Base-by-base conservation (phyloP, 257 asterid genomes). In the Salvia hispanica region DNA sequence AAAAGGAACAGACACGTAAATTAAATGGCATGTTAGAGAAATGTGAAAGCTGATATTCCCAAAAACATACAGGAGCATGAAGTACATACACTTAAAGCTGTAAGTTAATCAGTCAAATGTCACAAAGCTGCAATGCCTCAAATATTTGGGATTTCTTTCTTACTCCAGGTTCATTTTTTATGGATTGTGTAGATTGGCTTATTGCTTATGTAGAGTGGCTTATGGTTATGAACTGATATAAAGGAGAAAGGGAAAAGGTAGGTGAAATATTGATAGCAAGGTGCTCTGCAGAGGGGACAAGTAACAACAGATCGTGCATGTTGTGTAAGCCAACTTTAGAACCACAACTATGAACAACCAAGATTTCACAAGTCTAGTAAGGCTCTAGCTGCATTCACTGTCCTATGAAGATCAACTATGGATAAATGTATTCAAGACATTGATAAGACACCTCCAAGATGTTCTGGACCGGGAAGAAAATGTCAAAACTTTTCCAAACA, bases 51-150 rank as follows among this genome's bases (percentile, higher is more conserved):
- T 9, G 43, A 39, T 21, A 28, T 64, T 14, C 13, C 66, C 62
- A 70, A 28, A 46, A 43, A 12, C 44, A 71, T 39, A 45, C 43
- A 18, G 54, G 33, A 57, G 62, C 25, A 34, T 34, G 4, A 69
- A 48, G 45, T 37, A 59, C 10, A 36, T 40, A 10, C 57, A 61
- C 14, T 18, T 54, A 21, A 47, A 34, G 21, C 42, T 34, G 68
- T 14, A 69, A 37, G 63, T 33, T 9, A 31, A 57, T 53, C 43
- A 11, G 67, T 57, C 52, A 18, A 68, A 56, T 37, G 36, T 50
- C 48, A 62, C 33, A 66, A 51, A 45, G 59, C 67, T 51, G 11
- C 47, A 47, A 61, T 50, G 68, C 68, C 58, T 43, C 68, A 52
- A 56, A 55, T 43, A 12, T 67, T 48, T 3, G 40, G 67, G 36